A percentile compares a stretch with the other conserved stretches of the same genome.
Evolutionary conservation across 176 grass and related monocot species (phyloP).

Genomic region (Secale cereale): DNA sequence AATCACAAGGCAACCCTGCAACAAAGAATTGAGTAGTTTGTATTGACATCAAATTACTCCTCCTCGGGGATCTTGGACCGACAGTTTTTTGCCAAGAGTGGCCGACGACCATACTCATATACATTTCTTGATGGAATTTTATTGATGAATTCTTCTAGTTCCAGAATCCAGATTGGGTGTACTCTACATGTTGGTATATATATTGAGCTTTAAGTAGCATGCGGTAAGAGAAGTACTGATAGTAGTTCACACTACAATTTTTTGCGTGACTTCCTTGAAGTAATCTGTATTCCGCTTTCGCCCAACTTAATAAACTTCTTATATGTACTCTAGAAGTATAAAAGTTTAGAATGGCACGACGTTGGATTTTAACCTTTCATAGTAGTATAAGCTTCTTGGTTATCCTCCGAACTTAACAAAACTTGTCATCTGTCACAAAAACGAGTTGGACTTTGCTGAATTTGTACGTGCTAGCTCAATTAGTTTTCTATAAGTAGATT

Average conservation of each 20-base stretch:
- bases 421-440: neutral
- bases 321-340: neutral
- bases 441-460: neutral
- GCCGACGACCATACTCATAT: neutral
- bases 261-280: neutral
- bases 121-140: neutral
- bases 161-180: neutral
- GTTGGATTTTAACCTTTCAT: too few relatives aligned
- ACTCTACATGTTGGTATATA: neutral
- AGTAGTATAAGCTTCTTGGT: neutral
- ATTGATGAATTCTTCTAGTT: constrained; percentile 7
- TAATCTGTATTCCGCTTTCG: neutral
- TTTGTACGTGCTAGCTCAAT: neutral
- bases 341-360: neutral
- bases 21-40: neutral
- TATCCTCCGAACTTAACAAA: neutral
- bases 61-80: neutral
- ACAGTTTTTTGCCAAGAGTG: neutral
- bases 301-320: neutral
- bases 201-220: neutral
- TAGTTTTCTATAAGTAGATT: neutral
- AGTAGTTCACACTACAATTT: neutral
- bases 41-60: neutral
- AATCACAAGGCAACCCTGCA: neutral
- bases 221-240: neutral